Percentiles rank a stretch among this genome's conserved stretches.
These are phyloP conservation scores for Hypoxylon sp. DNA, from an alignment of 2,329 filamentous ascomycete genomes.

Conservation along the genomic window DNA sequence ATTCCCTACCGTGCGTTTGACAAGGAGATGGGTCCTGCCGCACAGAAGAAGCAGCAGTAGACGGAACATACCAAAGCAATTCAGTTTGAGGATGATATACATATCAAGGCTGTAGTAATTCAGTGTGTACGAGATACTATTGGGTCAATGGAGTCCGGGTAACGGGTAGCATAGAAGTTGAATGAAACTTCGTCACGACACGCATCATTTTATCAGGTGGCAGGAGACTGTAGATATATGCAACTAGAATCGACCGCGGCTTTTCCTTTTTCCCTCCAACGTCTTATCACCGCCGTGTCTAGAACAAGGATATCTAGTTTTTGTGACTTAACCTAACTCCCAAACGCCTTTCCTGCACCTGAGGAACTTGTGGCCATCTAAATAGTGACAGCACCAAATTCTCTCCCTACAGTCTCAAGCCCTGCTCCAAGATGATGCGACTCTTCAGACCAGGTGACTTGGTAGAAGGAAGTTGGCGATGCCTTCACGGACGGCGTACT, in stretches of 20 bases:
- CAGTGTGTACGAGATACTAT: conserved; percentile 43
- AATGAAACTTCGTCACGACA: conserved; percentile 31
- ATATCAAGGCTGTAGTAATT: conserved; percentile 33
- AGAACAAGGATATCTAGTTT: conserved; percentile 1
- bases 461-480: conserved; percentile 97
- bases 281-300: conserved; percentile 27
- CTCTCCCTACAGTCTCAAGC: not conserved
- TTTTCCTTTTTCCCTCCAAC: conserved; percentile 25
- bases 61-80: conserved; percentile 15
- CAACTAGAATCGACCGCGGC: conserved; percentile 39
- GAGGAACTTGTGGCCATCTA: not conserved
- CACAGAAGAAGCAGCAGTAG: conserved; percentile 83
- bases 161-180: conserved; percentile 44
- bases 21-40: conserved; percentile 92
- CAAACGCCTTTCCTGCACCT: conserved; percentile 44
- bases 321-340: conserved; percentile 29
- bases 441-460: conserved; percentile 81
- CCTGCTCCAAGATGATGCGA: not conserved
- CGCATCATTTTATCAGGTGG: conserved; percentile 27
- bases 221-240: conserved; percentile 45
- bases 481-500: conserved; percentile 94
- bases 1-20: conserved; percentile 96
- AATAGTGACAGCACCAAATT: not conserved
- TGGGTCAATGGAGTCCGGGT: conserved; percentile 44
- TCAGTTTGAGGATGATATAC: conserved; percentile 21